These are phyloP conservation scores for Geopyxis carbonaria DNA, from an alignment of 495 filamentous ascomycete genomes.

Conservation along the genomic window DNA sequence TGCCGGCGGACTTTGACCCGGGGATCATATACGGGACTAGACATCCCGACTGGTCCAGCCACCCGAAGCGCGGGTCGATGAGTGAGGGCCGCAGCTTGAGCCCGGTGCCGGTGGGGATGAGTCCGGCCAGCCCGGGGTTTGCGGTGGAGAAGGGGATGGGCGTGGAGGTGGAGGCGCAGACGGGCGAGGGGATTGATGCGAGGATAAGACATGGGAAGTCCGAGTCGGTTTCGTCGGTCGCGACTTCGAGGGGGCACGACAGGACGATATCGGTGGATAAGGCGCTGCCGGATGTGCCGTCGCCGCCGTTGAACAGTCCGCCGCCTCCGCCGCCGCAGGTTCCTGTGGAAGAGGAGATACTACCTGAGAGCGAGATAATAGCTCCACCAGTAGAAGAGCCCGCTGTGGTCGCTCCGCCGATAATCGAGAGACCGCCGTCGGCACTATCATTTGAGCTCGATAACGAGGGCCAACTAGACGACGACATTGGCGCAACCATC, in stretches of 20 bases:
- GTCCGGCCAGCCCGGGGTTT: background rate
- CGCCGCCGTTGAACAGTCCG: background rate
- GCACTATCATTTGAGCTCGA: too few species aligned
- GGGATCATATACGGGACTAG: constrained; percentile 34
- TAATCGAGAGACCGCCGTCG: too few species aligned
- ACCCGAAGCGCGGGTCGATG: constrained; percentile 12
- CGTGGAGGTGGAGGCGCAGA: background rate
- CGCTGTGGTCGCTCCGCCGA: too few species aligned
- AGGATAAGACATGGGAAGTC: constrained; percentile 3
- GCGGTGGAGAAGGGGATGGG: background rate
- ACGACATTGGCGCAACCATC: too few species aligned
- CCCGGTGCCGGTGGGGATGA: constrained; percentile 4
- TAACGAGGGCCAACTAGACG: too few species aligned
- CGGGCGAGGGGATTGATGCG: constrained; percentile 1
- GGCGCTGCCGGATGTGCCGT: background rate
- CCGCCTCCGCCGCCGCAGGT: background rate
- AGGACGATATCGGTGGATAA: background rate
- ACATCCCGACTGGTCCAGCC: constrained; percentile 24
- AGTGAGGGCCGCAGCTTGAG: constrained; percentile 7
- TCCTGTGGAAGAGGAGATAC: background rate
- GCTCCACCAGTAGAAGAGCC: too few species aligned
- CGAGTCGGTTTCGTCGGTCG: background rate
- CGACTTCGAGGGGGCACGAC: background rate
- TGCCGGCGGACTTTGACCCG: constrained; percentile 57
- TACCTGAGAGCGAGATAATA: too few species aligned